Conservation (phyloP, 768 basidiomycete genomes). For the Leccinum obscurum region DNA sequence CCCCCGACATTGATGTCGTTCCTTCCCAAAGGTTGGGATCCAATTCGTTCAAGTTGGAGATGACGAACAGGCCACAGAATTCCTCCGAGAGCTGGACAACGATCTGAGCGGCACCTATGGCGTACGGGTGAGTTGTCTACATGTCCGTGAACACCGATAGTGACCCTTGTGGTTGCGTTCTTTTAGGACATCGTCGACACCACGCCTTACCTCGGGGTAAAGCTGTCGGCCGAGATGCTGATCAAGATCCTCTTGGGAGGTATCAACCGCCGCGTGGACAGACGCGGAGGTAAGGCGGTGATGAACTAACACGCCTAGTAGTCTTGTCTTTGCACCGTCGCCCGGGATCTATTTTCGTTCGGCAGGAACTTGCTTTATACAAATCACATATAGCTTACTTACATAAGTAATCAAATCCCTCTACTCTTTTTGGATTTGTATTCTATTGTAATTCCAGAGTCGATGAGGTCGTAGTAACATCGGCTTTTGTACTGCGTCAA, state of each 20-base stretch:
- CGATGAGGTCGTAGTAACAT: neutral
- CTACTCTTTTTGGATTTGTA: neutral
- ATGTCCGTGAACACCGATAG: neutral
- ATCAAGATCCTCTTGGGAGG: conserved; percentile 68
- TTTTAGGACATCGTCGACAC: conserved; percentile 71
- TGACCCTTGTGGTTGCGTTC: neutral
- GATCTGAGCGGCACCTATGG: conserved; percentile 42
- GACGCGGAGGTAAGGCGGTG: conserved; percentile 27
- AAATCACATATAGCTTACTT: neutral
- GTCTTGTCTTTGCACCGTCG: neutral
- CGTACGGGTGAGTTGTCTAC: conserved; percentile 41
- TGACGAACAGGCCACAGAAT: conserved; percentile 40
- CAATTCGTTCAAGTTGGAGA: conserved; percentile 75
- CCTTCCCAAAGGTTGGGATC: conserved; percentile 52
- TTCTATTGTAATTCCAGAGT: neutral
- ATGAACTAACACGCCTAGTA: conserved; percentile 10
- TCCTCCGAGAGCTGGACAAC: conserved; percentile 57
- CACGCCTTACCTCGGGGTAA: conserved; percentile 48
- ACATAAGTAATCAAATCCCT: neutral
- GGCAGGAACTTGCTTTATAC: neutral
- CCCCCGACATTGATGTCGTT: neutral
- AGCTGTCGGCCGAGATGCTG: conserved; percentile 47
- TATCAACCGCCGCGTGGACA: conserved; percentile 56
- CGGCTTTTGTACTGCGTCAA: neutral
- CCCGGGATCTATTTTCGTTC: neutral